Base-by-base conservation (phyloP, 768 basidiomycete genomes). In the Coprinopsis sp. region DNA sequence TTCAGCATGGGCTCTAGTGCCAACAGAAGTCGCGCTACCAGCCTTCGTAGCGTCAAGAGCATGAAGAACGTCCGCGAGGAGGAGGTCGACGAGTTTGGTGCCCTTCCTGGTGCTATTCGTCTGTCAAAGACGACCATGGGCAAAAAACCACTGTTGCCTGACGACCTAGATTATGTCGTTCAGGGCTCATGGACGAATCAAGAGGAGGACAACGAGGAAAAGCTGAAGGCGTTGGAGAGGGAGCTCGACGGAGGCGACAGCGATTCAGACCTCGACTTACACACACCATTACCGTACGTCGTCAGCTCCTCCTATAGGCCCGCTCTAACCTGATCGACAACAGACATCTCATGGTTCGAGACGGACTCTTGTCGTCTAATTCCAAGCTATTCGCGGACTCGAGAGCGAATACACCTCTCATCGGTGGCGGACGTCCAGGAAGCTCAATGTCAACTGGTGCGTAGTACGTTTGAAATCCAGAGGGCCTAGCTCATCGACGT, bases 241-340 rank as follows among this genome's bases (percentile, higher is more conserved):
- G 51, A 57, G 33, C 30, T 53, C 22, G 60, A 54, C 21, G 58
- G 46, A 12, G 52, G 25, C 24, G 52, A 30, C 40, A 54, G 40
- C 24, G 81, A 82, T 64, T 83, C 81, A 14, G 81, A 79, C 60
- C 58, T 84, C 40, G 83, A 85, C 63, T 55, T 85, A 25, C 82
- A 84, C 54, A 85, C 83, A 1, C 81, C 82, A 0, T 58, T 85
- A 7, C 81, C 83, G 82, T 84, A 54, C 63, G 82, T 77, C 7
- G 49, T 47, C 39, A 44, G 31, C n/a, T 34, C 45, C 31, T 46
- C 33, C 48, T 44, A 44, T 46, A 28, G 47, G 22, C 53, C 45
- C 42, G 33, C 33, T 33, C 50, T 25, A 13, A 22, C 42, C 53
- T 30, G 44, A 23, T 36, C 12, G 47, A 47, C 25, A 45, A 7